Evolutionary conservation across 352 stramenopile species (phyloP), one percentile per base, ranked within the genome.

Genomic region (Phytophthora chlamydospora): DNA sequence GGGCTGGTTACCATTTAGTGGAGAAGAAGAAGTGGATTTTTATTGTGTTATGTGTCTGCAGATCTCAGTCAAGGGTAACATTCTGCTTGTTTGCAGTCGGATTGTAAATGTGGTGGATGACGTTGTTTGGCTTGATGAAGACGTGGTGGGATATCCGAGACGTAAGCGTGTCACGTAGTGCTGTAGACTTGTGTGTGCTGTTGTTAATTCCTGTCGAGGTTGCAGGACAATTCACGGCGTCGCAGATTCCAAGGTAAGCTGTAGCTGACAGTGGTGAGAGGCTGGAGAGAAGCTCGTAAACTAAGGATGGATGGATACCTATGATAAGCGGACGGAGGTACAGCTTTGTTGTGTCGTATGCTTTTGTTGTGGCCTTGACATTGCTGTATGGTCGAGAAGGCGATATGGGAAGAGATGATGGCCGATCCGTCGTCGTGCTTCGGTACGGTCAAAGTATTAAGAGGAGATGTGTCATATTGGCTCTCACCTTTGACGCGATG

Each of bases 391-490:
- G 11, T 44, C 10, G 38, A 58, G 11, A 34, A 95, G 84, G 81
- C 81, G 7, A 91, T 95, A 45, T 95, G 86, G 86, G 84, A 95
- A 75, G 86, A 93, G 56, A 95, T 95, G 86, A 84, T 95, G 50
- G 86, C 86, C 21, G 83, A 95, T 68, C 86, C 86, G 3, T 85
- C 84, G 16, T 77, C 78, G 4, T 95, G 86, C 46, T 91, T 95
- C 31, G 76, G 86, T 93, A 73, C 14, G 62, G n/a, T 50, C 12
- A 45, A 9, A 21, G 29, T 54, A 6, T 8, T 44, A 5, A 24
- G 13, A 24, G 17, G 32, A 41, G 33, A 4, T 17, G 32, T 3
- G 34, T 35, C 7, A 2, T 12, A 8, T 29, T 51, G 17, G 47
- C 38, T 58, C 17, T 61, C 24, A 29, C 24, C 45, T 59, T 12